phyloP scores from a whole-genome alignment of 208 protist species.

The Crithidia sp. region DNA sequence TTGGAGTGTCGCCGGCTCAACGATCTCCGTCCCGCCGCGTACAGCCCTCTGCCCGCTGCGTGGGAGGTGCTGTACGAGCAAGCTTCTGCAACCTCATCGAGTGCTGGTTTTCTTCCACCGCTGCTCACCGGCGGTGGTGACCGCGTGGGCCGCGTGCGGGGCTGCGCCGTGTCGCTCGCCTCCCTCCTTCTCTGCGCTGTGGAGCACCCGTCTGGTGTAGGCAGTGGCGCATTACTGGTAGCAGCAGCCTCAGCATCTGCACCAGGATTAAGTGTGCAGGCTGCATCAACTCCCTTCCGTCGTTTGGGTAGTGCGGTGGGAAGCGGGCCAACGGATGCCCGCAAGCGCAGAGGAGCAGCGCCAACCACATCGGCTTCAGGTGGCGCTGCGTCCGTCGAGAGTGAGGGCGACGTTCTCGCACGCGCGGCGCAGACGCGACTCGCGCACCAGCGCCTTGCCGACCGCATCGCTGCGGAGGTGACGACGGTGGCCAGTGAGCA shows the following conservation, averaged over 20 bases:
- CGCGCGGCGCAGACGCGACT: slow-evolving; percentile 10
- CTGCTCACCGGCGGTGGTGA: background rate
- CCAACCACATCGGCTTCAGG: background rate
- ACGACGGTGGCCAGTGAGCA: slow-evolving; percentile 24
- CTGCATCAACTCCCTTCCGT: too few species aligned
- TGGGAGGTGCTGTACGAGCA: slow-evolving; percentile 29
- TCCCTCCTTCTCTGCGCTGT: slow-evolving; percentile 9
- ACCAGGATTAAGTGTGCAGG: too few species aligned
- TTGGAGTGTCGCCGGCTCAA: slow-evolving; percentile 11
- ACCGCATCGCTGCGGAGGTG: slow-evolving; percentile 8
- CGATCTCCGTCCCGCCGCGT: slow-evolving; percentile 19
- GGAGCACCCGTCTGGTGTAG: background rate
- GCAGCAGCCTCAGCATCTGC: too few species aligned
- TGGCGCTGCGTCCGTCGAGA: background rate
- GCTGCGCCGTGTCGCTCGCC: background rate
- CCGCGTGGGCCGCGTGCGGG: background rate
- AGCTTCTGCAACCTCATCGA: background rate
- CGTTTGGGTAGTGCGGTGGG: too few species aligned
- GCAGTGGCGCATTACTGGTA: too few species aligned
- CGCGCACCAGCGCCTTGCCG: slow-evolving; percentile 1
- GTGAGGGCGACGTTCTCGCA: background rate
- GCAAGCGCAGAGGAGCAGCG: background rate
- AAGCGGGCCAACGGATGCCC: too few species aligned
- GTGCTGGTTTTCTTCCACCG: slow-evolving; percentile 6
- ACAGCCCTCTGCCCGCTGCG: slow-evolving; percentile 19